These are phyloP conservation scores for Trametes cubensis DNA, from an alignment of 768 basidiomycete genomes.

Conservation along the genomic window DNA sequence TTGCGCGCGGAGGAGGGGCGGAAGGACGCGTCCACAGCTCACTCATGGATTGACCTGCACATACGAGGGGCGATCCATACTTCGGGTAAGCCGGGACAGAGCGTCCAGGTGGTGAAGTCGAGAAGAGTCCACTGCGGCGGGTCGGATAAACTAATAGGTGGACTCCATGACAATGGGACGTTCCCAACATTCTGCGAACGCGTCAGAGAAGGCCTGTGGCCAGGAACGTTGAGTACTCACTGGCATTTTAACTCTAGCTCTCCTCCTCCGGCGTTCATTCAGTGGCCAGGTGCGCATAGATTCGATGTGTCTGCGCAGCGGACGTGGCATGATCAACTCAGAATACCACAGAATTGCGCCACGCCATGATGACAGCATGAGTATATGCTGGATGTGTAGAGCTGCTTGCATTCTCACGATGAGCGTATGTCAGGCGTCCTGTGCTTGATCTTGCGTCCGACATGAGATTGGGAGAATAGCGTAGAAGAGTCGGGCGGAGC, in stretches of 20 bases:
- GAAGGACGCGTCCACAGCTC: neutral
- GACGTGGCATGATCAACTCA: neutral
- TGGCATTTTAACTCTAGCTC: neutral
- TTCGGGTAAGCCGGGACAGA: neutral
- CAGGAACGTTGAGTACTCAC: neutral
- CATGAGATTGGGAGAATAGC: too few species aligned
- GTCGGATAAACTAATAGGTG: neutral
- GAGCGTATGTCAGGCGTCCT: too few species aligned
- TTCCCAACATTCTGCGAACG: conserved; percentile 2
- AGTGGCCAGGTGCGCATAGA: neutral
- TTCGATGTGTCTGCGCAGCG: neutral
- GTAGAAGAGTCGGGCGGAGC: too few species aligned
- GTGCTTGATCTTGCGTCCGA: too few species aligned
- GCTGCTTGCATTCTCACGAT: too few species aligned
- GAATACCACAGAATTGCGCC: neutral
- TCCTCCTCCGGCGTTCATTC: neutral
- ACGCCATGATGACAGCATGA: too few species aligned
- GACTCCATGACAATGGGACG: neutral
- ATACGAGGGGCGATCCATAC: neutral
- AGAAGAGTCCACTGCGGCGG: neutral
- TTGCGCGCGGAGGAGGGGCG: neutral
- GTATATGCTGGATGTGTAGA: too few species aligned
- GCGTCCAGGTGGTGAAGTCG: neutral
- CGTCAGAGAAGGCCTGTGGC: neutral
- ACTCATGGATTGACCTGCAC: neutral